phyloP scores from a whole-genome alignment of 2,329 filamentous ascomycete species.

The Scleromitrula shiraiana region DNA sequence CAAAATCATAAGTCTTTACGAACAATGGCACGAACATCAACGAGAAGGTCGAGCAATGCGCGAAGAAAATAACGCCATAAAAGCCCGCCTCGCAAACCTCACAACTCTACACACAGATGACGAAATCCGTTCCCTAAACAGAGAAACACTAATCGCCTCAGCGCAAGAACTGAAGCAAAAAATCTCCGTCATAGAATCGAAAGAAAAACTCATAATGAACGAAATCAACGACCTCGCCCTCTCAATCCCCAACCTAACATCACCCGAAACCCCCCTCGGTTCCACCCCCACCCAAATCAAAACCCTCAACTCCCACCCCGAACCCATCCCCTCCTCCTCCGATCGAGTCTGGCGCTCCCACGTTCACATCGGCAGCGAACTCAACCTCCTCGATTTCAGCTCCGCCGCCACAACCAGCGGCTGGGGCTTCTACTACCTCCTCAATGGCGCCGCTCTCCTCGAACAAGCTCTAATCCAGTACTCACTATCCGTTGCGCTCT shows the following conservation, averaged over 20 bases:
- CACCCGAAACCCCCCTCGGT: slow-evolving; percentile 64
- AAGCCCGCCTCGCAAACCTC: no score
- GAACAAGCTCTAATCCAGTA: slow-evolving; percentile 91
- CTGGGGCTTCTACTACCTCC: slow-evolving; percentile 97
- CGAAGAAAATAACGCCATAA: slow-evolving; percentile 58
- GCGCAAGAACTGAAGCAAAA: slow-evolving; percentile 57
- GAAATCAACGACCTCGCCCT: slow-evolving; percentile 71
- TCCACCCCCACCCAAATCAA: slow-evolving; percentile 55
- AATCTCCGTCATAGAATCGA: slow-evolving; percentile 50
- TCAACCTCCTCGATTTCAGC: slow-evolving; percentile 88
- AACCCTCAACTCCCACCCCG: slow-evolving; percentile 70
- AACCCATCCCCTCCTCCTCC: slow-evolving; percentile 31
- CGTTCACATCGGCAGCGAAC: slow-evolving; percentile 74
- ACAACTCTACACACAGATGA: slow-evolving; percentile 45
- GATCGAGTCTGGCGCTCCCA: slow-evolving; percentile 57
- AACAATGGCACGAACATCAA: slow-evolving; percentile 54
- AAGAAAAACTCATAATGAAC: slow-evolving; percentile 48
- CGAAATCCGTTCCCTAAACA: slow-evolving; percentile 36
- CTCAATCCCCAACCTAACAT: slow-evolving; percentile 81
- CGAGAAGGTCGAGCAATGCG: slow-evolving; percentile 51
- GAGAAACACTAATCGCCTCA: slow-evolving; percentile 46
- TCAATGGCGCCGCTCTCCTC: slow-evolving; percentile 86
- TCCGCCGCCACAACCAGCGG: slow-evolving; percentile 74
- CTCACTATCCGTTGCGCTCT: slow-evolving; percentile 64
- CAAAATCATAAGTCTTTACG: slow-evolving; percentile 47